Percentiles rank a stretch among this genome's conserved stretches.
phyloP scores from a whole-genome alignment of 495 filamentous ascomycete genomes.

The Neurospora pannonica region DNA sequence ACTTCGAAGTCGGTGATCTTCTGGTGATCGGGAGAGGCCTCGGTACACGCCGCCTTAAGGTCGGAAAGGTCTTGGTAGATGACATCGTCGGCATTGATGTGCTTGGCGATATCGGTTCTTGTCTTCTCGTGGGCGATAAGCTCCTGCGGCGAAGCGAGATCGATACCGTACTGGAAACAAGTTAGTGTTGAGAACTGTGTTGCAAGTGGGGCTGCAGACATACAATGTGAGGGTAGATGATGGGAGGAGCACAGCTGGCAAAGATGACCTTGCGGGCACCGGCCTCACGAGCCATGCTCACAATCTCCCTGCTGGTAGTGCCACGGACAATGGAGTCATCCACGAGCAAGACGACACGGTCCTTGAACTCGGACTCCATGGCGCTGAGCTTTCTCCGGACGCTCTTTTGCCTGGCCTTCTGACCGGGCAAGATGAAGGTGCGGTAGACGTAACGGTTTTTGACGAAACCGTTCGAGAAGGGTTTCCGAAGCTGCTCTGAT shows the following conservation, averaged over 20 bases:
- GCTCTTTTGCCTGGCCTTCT: slow-evolving; percentile 72
- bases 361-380: slow-evolving; percentile 80
- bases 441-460: slow-evolving; percentile 97
- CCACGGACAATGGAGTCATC: slow-evolving; percentile 93
- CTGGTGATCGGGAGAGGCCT: slow-evolving; percentile 46
- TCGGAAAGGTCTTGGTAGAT: slow-evolving; percentile 86
- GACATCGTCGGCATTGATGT: slow-evolving; percentile 85
- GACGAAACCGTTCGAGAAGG: slow-evolving; percentile 65
- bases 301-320: slow-evolving; percentile 85
- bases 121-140: slow-evolving; percentile 76
- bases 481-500: slow-evolving; percentile 65
- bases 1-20: slow-evolving; percentile 66
- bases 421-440: slow-evolving; percentile 91
- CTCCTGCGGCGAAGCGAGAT: slow-evolving; percentile 73
- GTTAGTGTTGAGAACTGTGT: not conserved
- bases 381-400: slow-evolving; percentile 72
- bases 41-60: slow-evolving; percentile 69
- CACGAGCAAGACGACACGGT: slow-evolving; percentile 73
- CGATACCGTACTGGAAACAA: slow-evolving; percentile 63
- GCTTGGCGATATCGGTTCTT: slow-evolving; percentile 55
- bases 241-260: slow-evolving; percentile 77
- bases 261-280: slow-evolving; percentile 88
- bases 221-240: slow-evolving; percentile 52
- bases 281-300: slow-evolving; percentile 85
- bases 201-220: not conserved